phyloP scores from a whole-genome alignment of 169 alveolate genomes.

The Blepharisma undulans region DNA sequence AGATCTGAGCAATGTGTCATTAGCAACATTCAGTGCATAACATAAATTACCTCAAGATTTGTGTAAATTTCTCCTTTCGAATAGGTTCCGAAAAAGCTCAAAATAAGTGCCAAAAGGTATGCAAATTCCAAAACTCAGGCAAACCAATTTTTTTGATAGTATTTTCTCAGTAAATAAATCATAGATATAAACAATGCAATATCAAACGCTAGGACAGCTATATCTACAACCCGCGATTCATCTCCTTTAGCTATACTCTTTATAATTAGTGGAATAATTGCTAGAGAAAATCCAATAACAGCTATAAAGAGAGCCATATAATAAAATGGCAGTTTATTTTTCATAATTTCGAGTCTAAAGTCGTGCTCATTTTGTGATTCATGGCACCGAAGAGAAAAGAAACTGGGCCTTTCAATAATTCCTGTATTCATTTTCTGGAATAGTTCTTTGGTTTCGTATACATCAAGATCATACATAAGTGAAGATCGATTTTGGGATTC shows the following conservation, averaged over 20 bases:
- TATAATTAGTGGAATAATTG: not conserved
- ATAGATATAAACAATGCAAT: too few species aligned
- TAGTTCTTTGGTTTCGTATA: not conserved
- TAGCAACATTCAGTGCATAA: not conserved
- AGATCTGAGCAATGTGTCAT: not conserved
- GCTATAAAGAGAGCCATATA: not conserved
- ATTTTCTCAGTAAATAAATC: not conserved
- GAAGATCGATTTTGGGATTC: not conserved
- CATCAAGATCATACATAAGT: not conserved
- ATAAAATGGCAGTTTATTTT: not conserved
- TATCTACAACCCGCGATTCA: not conserved
- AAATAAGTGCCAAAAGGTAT: not conserved
- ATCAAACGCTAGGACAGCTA: not conserved
- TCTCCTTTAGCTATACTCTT: not conserved
- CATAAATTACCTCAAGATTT: not conserved
- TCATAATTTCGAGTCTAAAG: conserved; percentile 14
- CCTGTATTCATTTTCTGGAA: not conserved
- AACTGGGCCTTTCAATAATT: not conserved
- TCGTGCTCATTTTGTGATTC: not conserved
- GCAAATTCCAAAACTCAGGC: not conserved
- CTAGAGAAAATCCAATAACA: not conserved
- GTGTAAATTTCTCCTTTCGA: not conserved
- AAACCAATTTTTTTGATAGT: not conserved
- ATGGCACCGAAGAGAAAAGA: not conserved
- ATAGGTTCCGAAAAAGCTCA: not conserved